Evolutionary conservation across 352 stramenopile species (phyloP).

Genomic region (Pythium dissotocum): DNA sequence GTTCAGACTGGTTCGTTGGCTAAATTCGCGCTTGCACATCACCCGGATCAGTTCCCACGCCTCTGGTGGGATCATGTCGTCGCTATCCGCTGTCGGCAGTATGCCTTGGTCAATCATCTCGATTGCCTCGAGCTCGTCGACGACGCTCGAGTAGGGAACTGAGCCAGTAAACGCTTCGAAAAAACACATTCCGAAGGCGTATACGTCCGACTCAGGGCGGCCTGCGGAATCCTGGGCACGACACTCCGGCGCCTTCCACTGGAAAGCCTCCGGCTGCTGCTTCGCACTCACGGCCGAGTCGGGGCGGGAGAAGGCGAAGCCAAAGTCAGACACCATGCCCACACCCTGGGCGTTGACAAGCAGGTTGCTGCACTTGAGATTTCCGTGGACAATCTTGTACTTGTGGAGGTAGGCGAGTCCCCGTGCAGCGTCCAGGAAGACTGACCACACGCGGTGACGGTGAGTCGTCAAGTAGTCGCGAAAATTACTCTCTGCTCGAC

Average conservation of each 20-base stretch:
- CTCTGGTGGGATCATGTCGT: neutral
- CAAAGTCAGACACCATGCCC: conserved; percentile 38
- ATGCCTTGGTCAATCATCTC: neutral
- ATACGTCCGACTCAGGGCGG: conserved; percentile 32
- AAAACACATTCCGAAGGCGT: conserved; percentile 36
- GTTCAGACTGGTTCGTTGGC: neutral
- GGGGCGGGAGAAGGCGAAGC: conserved; percentile 30
- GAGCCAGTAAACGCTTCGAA: conserved; percentile 27
- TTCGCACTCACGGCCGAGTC: conserved; percentile 32
- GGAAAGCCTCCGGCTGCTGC: conserved; percentile 14
- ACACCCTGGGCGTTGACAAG: conserved; percentile 29
- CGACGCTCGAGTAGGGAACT: neutral
- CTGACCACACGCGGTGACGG: conserved; percentile 26
- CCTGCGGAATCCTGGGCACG: conserved; percentile 15
- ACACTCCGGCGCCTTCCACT: conserved; percentile 32
- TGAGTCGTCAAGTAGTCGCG: conserved; percentile 26
- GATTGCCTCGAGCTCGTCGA: neutral
- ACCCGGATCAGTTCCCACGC: conserved; percentile 3
- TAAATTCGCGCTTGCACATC: neutral
- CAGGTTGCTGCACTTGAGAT: conserved; percentile 42
- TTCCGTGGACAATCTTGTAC: conserved; percentile 27
- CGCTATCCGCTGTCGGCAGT: neutral
- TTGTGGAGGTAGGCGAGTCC: conserved; percentile 36
- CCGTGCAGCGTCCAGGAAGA: conserved; percentile 39
- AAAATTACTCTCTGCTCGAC: conserved; percentile 31